These are phyloP conservation scores for Neurospora sp. DNA, from an alignment of 495 filamentous ascomycete genomes.

Conservation along the genomic window DNA sequence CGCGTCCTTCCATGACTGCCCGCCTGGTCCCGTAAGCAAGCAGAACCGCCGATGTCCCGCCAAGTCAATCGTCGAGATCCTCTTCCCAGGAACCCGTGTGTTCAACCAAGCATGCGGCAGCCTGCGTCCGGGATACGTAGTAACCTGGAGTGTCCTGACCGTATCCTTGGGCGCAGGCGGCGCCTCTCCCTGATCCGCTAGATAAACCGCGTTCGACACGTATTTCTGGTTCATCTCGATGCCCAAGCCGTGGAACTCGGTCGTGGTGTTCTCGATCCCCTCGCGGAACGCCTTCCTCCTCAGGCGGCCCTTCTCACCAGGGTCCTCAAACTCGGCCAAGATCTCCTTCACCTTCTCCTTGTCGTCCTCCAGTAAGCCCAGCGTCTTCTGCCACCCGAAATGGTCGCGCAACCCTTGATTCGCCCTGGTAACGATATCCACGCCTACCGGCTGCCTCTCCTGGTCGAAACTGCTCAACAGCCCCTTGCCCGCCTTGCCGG, in stretches of 20 bases:
- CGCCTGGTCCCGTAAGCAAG: conserved; percentile 28
- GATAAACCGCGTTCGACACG: conserved; percentile 16
- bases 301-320: conserved; percentile 16
- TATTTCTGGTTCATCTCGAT: conserved; percentile 35
- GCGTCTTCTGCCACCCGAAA: conserved; percentile 15
- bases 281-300: conserved; percentile 13
- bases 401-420: conserved; percentile 31
- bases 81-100: conserved; percentile 13
- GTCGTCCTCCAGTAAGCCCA: conserved; percentile 26
- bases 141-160: conserved; percentile 12
- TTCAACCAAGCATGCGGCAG: conserved; percentile 35
- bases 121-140: conserved; percentile 25
- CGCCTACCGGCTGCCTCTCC: conserved; percentile 35
- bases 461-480: conserved; percentile 25
- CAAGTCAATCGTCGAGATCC: conserved; percentile 29
- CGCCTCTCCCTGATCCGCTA: conserved; percentile 11
- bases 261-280: conserved; percentile 20
- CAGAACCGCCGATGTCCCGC: conserved; percentile 25
- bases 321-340: conserved; percentile 18
- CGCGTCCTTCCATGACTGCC: conserved; percentile 22
- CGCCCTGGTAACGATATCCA: conserved; percentile 25
- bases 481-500: conserved; percentile 15
- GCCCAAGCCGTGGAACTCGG: conserved; percentile 29
- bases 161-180: conserved; percentile 11
- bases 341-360: conserved; percentile 12